Evolutionary conservation across 2,329 filamentous ascomycete genomes (phyloP).

Genomic region (Phialophora tarda): DNA sequence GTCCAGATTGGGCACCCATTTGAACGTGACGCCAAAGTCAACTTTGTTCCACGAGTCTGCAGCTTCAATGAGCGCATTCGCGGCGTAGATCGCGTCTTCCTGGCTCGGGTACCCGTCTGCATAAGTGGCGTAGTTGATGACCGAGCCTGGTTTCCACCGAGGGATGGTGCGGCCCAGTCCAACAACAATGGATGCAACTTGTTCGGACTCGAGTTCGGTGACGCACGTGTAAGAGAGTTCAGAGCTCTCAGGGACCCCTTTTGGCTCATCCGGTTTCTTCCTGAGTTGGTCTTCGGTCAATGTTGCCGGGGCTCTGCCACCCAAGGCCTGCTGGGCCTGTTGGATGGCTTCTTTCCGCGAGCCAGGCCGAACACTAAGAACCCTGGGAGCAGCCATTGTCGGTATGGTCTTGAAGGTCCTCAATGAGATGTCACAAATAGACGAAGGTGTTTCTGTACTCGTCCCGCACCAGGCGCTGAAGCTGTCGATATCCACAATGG

Average conservation of each 20-base stretch:
- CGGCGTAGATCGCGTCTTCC: slow-evolving; percentile 23
- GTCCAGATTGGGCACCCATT: slow-evolving; percentile 17
- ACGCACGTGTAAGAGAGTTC: slow-evolving; percentile 3
- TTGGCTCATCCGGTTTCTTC: neutral
- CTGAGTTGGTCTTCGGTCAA: slow-evolving; percentile 7
- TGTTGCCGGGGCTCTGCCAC: neutral
- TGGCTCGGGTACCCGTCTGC: slow-evolving; percentile 13
- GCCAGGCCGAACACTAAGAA: slow-evolving; percentile 4
- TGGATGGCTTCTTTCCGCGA: neutral
- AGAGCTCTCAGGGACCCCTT: neutral
- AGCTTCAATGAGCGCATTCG: slow-evolving; percentile 12
- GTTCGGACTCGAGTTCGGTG: neutral
- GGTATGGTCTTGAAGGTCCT: neutral
- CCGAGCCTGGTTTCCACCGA: slow-evolving; percentile 17
- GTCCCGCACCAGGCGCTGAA: neutral
- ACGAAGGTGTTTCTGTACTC: neutral
- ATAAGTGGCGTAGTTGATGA: slow-evolving; percentile 19
- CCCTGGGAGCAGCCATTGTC: neutral
- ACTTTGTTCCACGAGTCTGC: slow-evolving; percentile 23
- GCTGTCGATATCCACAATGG: slow-evolving; percentile 3
- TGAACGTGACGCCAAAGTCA: slow-evolving; percentile 25
- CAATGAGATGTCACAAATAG: neutral
- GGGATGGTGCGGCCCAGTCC: slow-evolving; percentile 17
- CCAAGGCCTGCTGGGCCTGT: neutral
- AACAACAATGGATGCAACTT: slow-evolving; percentile 11